A percentile compares a stretch with the other conserved stretches of the same genome.
These are phyloP conservation scores for Serendipita sp. DNA, from an alignment of 1,284 basidiomycete genomes.

Conservation along the genomic window DNA sequence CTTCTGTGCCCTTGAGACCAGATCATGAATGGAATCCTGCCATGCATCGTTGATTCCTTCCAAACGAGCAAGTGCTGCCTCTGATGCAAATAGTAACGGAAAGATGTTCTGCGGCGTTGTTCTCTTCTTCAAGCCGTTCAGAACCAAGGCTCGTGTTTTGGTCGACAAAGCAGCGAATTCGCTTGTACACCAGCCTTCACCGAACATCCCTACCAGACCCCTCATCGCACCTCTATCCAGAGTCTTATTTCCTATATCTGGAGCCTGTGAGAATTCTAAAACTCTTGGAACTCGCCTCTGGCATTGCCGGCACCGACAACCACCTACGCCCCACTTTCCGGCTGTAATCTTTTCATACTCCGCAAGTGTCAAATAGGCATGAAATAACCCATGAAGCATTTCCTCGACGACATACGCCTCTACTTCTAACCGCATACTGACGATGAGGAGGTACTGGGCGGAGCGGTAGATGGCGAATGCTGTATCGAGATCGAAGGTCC, in stretches of 20 bases:
- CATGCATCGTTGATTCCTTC: constrained; percentile 42
- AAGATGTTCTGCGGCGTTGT: constrained; percentile 54
- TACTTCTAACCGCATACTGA: constrained; percentile 63
- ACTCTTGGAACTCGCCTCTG: constrained; percentile 62
- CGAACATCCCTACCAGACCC: constrained; percentile 67
- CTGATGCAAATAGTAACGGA: constrained; percentile 48
- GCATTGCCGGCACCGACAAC: constrained; percentile 71
- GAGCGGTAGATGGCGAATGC: constrained; percentile 82
- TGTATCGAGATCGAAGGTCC: constrained; percentile 84
- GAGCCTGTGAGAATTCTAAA: constrained; percentile 59
- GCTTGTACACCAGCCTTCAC: constrained; percentile 68
- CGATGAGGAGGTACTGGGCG: constrained; percentile 67
- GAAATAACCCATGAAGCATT: constrained; percentile 79
- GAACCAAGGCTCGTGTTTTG: constrained; percentile 49
- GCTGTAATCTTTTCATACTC: constrained; percentile 58
- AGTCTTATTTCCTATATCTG: constrained; percentile 60
- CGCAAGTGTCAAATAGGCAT: constrained; percentile 61
- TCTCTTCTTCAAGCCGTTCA: constrained; percentile 55
- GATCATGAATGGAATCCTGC: constrained; percentile 50
- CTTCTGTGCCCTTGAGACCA: constrained; percentile 45
- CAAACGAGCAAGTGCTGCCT: constrained; percentile 38
- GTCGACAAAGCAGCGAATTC: constrained; percentile 62
- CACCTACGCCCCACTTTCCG: constrained; percentile 60
- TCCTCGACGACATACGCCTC: constrained; percentile 72
- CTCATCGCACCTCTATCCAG: constrained; percentile 58